These are phyloP conservation scores for Celoporthe dispersa DNA, from an alignment of 2,329 filamentous ascomycete species.

Conservation along the genomic window DNA sequence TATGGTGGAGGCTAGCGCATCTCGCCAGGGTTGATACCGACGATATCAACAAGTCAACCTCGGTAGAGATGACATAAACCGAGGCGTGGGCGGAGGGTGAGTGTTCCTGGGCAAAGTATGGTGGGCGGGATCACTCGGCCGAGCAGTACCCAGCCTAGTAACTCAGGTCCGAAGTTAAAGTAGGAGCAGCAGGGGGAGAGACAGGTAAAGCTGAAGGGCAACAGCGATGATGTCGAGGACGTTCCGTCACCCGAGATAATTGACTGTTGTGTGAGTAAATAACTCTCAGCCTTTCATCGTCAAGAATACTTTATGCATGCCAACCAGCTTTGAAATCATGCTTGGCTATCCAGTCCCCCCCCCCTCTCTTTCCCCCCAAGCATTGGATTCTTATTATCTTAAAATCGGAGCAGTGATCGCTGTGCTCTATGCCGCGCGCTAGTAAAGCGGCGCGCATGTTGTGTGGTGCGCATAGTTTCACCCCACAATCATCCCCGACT, in stretches of 20 bases:
- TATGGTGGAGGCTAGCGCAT: background rate
- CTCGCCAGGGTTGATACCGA: background rate
- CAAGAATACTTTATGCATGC: background rate
- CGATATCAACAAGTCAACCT: background rate
- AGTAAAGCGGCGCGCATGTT: background rate
- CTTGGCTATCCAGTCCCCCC: background rate
- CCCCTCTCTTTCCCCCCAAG: too few species aligned
- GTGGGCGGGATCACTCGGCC: background rate
- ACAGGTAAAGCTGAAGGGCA: too few species aligned
- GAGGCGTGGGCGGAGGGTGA: background rate
- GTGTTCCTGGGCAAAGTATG: background rate
- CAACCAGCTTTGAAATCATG: background rate
- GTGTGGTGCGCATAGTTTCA: constrained; percentile 5
- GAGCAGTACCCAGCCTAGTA: background rate
- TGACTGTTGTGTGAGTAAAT: too few species aligned
- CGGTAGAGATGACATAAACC: background rate
- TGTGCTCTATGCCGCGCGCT: background rate
- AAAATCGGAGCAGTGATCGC: too few species aligned
- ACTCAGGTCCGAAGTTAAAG: background rate
- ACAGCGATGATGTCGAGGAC: too few species aligned
- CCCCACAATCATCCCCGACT: constrained; percentile 20
- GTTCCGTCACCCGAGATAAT: too few species aligned
- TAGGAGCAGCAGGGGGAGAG: background rate
- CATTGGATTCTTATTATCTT: too few species aligned
- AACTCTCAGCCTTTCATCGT: background rate